Percentiles rank a stretch among this genome's conserved stretches.
Conservation (phyloP, 2,329 filamentous ascomycete species). For the Lithohypha guttulata region DNA sequence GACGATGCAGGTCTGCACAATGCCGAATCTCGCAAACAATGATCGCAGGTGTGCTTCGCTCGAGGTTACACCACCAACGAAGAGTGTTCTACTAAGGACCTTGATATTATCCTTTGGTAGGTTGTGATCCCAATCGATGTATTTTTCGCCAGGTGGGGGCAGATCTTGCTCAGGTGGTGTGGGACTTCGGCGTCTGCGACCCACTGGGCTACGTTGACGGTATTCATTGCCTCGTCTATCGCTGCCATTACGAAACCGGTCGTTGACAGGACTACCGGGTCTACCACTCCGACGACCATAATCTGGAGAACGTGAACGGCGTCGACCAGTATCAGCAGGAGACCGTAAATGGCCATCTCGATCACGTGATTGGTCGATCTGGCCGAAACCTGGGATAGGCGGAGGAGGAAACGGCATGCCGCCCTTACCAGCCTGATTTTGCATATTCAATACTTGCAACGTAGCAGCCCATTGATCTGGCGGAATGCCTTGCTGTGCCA, state of each 20-base stretch:
- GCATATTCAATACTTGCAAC: conserved; percentile 40
- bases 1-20: conserved; percentile 94
- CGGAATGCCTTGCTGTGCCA: conserved; percentile 64
- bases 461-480: conserved; percentile 62
- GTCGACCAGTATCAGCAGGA: conserved; percentile 51
- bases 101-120: conserved; percentile 73
- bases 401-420: conserved; percentile 25
- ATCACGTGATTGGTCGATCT: conserved; percentile 34
- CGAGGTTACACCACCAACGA: conserved; percentile 87
- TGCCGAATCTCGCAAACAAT: conserved; percentile 71
- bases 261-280: conserved; percentile 58
- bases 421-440: conserved; percentile 25
- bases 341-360: conserved; percentile 50
- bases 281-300: conserved; percentile 57
- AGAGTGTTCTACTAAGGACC: conserved; percentile 87
- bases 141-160: conserved; percentile 52
- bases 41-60: conserved; percentile 71
- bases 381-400: conserved; percentile 22
- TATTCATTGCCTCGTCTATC: conserved; percentile 52
- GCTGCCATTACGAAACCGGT: conserved; percentile 45
- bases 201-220: conserved; percentile 74
- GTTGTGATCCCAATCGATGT: conserved; percentile 65
- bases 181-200: conserved; percentile 52
- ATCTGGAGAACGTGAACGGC: conserved; percentile 69
- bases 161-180: conserved; percentile 43